Percentiles rank a stretch among this genome's conserved stretches.
phyloP scores from a whole-genome alignment of 2,329 filamentous ascomycete species.

The Venturiaceae sp. region DNA sequence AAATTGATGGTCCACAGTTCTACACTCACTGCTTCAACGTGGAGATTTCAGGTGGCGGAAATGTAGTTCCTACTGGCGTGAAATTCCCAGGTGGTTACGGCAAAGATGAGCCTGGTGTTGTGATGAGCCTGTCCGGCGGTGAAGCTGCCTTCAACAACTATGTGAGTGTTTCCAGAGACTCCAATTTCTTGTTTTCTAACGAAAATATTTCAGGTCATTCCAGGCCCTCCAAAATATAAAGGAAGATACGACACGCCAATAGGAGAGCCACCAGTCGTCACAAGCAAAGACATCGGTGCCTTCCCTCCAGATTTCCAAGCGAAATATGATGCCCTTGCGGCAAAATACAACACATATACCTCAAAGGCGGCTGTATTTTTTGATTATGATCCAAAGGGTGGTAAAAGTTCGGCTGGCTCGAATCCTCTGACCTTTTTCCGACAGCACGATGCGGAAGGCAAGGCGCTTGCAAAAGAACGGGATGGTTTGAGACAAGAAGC shows the following conservation, averaged over 20 bases:
- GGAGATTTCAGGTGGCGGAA: background rate
- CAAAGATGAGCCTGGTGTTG: background rate
- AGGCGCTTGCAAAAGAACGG: too few relatives aligned
- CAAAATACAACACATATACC: too few relatives aligned
- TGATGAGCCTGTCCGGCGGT: background rate
- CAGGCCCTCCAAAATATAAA: background rate
- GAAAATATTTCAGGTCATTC: background rate
- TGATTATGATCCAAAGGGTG: too few relatives aligned
- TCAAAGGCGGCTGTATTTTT: too few relatives aligned
- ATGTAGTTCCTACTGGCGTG: background rate
- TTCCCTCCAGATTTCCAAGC: too few relatives aligned
- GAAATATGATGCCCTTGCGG: too few relatives aligned
- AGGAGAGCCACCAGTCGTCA: too few relatives aligned
- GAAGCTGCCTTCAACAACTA: background rate
- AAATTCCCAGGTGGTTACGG: conserved; percentile 2
- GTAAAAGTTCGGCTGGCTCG: too few relatives aligned
- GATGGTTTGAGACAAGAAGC: too few relatives aligned
- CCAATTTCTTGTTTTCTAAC: background rate
- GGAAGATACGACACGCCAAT: background rate
- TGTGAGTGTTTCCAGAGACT: background rate
- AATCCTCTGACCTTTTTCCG: too few relatives aligned
- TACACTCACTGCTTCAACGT: conserved; percentile 8
- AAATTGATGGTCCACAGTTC: background rate
- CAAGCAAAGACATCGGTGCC: too few relatives aligned
- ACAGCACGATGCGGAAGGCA: too few relatives aligned